These are phyloP conservation scores for Aspergillus novofumigatus DNA, from an alignment of 2,329 filamentous ascomycete species.

Conservation along the genomic window DNA sequence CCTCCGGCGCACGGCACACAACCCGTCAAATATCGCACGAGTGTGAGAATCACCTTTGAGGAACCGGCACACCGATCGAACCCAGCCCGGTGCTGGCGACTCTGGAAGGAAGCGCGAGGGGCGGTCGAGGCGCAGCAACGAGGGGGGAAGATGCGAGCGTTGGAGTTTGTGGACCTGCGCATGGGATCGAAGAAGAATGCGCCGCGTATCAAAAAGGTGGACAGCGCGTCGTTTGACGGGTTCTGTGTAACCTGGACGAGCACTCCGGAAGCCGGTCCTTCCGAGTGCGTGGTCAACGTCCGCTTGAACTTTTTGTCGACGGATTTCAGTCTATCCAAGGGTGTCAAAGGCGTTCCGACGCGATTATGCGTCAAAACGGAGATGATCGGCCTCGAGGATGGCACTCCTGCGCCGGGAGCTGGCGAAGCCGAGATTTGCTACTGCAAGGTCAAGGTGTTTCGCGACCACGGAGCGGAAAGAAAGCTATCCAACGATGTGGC, in stretches of 20 bases:
- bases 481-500: conserved; percentile 88
- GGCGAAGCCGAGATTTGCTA: conserved; percentile 58
- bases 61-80: conserved; percentile 82
- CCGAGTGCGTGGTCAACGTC: conserved; percentile 76
- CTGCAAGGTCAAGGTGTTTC: conserved; percentile 91
- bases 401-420: conserved; percentile 25
- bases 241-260: conserved; percentile 11
- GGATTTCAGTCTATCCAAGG: conserved; percentile 93
- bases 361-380: conserved; percentile 83
- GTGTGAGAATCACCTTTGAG: conserved; percentile 84
- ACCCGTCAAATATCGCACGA: conserved; percentile 73
- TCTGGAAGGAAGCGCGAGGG: conserved; percentile 88
- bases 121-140: conserved; percentile 84
- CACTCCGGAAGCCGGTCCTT: conserved; percentile 37
- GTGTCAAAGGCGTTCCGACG: conserved; percentile 89
- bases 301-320: conserved; percentile 95
- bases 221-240: conserved; percentile 5
- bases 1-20: conserved; percentile 54
- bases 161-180: not conserved
- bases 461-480: conserved; percentile 84
- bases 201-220: not conserved
- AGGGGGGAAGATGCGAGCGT: conserved; percentile 39
- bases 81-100: conserved; percentile 72
- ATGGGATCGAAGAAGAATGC: not conserved
- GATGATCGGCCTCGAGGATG: conserved; percentile 45